A percentile compares a stretch with the other conserved stretches of the same genome.
Evolutionary conservation across 495 filamentous ascomycete species (phyloP).

Genomic region (Paragyromitra xinjiangensis): DNA sequence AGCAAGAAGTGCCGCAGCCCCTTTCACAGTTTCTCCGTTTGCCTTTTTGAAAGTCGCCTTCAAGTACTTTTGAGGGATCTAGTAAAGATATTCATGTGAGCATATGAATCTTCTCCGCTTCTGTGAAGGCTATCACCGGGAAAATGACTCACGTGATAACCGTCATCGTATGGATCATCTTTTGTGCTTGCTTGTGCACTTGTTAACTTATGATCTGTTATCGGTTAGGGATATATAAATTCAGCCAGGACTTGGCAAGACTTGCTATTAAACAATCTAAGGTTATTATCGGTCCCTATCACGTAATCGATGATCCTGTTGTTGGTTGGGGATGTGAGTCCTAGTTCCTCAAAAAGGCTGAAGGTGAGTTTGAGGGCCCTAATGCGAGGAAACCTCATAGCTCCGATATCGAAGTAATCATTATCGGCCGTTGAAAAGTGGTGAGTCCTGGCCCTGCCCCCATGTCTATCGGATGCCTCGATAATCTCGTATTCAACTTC

Average conservation of each 20-base stretch:
- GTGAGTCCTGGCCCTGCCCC: constrained; percentile 56
- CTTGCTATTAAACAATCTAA: constrained; percentile 49
- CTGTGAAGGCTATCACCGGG: no score
- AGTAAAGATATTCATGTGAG: no score
- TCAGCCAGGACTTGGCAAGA: neutral
- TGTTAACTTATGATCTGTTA: no score
- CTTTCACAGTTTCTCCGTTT: neutral
- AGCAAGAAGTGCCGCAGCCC: neutral
- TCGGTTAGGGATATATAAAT: no score
- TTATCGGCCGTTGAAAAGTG: constrained; percentile 37
- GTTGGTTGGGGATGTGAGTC: neutral
- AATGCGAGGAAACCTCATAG: constrained; percentile 60
- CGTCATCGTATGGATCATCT: no score
- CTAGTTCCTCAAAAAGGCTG: constrained; percentile 39
- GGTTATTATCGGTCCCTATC: constrained; percentile 23
- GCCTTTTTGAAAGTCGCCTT: neutral
- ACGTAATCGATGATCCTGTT: constrained; percentile 52
- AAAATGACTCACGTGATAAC: no score
- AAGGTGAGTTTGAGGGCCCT: constrained; percentile 49
- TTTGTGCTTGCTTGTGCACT: no score
- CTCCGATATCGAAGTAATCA: constrained; percentile 62
- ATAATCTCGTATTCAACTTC: constrained; percentile 57
- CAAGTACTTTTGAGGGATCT: neutral
- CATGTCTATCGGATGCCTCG: constrained; percentile 57
- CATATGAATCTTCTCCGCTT: no score